Percentiles rank a stretch among this genome's conserved stretches.
phyloP scores from a whole-genome alignment of 2,329 filamentous ascomycete species.

The Colletotrichum tamarilloi region DNA sequence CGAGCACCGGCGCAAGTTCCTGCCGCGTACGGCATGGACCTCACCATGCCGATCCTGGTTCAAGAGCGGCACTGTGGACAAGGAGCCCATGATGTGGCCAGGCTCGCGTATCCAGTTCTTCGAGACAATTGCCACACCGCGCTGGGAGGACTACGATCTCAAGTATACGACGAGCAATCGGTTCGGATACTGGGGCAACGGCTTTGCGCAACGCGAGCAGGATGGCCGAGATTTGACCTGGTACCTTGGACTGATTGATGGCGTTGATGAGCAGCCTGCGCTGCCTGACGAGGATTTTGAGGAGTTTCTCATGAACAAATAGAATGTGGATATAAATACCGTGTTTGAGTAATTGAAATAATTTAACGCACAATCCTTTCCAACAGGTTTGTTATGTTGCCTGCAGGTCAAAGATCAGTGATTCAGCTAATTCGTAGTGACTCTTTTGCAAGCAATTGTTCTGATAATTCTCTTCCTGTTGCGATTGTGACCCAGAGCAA shows the following conservation, averaged over 20 bases:
- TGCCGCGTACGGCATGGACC: conserved; percentile 41
- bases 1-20: conserved; percentile 44
- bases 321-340: background rate
- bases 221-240: conserved; percentile 38
- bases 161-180: conserved; percentile 39
- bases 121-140: conserved; percentile 39
- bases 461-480: no score
- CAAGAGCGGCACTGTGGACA: conserved; percentile 41
- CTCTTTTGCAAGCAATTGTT: no score
- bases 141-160: conserved; percentile 43
- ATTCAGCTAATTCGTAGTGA: no score
- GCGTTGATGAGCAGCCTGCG: conserved; percentile 37
- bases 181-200: conserved; percentile 42
- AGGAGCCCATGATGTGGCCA: conserved; percentile 42
- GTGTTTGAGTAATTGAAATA: background rate
- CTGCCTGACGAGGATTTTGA: conserved; percentile 40
- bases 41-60: conserved; percentile 42
- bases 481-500: no score
- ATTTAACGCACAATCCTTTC: background rate
- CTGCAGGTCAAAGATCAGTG: background rate
- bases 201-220: conserved; percentile 35
- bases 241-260: conserved; percentile 38
- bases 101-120: conserved; percentile 42
- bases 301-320: conserved; percentile 39
- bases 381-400: background rate